phyloP scores from a whole-genome alignment of 441 rosid species.

The Cnidoscolus chayamansa region DNA sequence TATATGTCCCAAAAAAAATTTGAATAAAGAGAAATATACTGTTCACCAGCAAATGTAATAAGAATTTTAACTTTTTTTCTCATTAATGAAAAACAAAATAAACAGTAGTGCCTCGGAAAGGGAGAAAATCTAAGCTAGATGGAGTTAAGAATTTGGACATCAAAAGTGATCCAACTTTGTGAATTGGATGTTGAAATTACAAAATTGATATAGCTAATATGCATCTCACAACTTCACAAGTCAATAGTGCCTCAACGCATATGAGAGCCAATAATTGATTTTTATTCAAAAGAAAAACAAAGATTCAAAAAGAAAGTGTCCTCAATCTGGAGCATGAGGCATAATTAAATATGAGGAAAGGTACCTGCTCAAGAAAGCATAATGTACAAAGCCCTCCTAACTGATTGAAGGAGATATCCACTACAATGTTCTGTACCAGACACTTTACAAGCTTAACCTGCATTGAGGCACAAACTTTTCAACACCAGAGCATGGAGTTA shows the following conservation, averaged over 20 bases:
- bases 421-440: constrained; percentile 79
- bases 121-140: background rate
- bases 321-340: background rate
- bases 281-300: background rate
- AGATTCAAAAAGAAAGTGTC: background rate
- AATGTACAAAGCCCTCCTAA: constrained; percentile 81
- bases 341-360: background rate
- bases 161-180: background rate
- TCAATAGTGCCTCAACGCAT: background rate
- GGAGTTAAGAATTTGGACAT: background rate
- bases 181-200: background rate
- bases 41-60: background rate
- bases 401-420: constrained; percentile 91
- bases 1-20: background rate
- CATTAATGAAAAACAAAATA: background rate
- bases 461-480: constrained; percentile 18
- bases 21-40: background rate
- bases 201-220: background rate
- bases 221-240: background rate
- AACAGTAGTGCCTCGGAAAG: background rate
- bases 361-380: constrained; percentile 90
- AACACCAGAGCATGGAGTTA: background rate
- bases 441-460: constrained; percentile 96
- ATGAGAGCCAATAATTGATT: background rate
- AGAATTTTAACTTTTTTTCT: background rate